These are phyloP conservation scores for Xylaria longipes DNA, from an alignment of 495 filamentous ascomycete species.

Conservation along the genomic window DNA sequence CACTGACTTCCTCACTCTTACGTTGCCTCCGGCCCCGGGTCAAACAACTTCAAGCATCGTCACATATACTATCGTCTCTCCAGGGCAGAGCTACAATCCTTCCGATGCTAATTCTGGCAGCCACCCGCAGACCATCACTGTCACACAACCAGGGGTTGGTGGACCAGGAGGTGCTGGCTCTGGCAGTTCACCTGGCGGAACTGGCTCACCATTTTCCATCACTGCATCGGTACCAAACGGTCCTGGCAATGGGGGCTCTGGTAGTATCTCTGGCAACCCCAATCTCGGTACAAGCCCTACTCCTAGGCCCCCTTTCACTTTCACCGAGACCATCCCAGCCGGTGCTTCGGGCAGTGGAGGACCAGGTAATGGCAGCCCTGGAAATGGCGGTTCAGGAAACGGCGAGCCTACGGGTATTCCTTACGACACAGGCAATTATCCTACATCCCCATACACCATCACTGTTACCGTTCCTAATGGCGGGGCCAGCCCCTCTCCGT, in stretches of 20 bases:
- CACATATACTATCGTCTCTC: constrained; percentile 41
- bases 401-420: constrained; percentile 5
- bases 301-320: constrained; percentile 4
- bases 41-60: constrained; percentile 26
- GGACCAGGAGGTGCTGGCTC: constrained; percentile 19
- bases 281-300: constrained; percentile 2
- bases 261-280: constrained; percentile 1
- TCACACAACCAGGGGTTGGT: constrained; percentile 15
- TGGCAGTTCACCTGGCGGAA: not conserved
- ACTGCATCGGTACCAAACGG: constrained; percentile 8
- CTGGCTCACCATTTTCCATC: not conserved
- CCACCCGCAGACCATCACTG: constrained; percentile 20
- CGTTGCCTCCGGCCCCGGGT: constrained; percentile 35
- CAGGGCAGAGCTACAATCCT: constrained; percentile 7
- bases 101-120: not conserved
- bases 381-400: constrained; percentile 4
- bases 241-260: constrained; percentile 24
- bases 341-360: constrained; percentile 8
- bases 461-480: constrained; percentile 18
- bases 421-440: constrained; percentile 17
- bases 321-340: constrained; percentile 20
- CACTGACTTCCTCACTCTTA: constrained; percentile 38
- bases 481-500: not conserved
- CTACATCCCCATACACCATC: constrained; percentile 16
- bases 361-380: constrained; percentile 10